Evolutionary conservation across 1,139 yeast genomes (phyloP).

Genomic region (Eremothecium sinecaudum): DNA sequence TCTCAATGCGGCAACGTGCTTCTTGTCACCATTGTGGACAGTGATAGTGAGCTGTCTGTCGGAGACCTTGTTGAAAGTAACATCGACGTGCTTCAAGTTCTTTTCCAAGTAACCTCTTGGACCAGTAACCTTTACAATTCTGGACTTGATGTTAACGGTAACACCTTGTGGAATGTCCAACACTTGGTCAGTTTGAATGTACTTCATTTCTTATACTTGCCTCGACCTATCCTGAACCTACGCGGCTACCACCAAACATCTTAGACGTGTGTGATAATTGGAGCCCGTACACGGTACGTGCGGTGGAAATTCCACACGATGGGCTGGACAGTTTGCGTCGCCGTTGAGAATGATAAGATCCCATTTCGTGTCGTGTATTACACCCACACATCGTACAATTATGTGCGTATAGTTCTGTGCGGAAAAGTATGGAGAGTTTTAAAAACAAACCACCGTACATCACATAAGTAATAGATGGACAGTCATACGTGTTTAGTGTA

Average conservation of each 20-base stretch:
- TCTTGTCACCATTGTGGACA: slow-evolving; percentile 99
- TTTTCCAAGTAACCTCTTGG: slow-evolving; percentile 96
- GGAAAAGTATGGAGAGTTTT: not conserved
- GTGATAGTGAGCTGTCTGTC: slow-evolving; percentile 72
- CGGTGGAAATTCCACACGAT: not conserved
- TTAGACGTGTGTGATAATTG: no score
- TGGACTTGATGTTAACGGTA: slow-evolving; percentile 82
- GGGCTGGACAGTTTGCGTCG: not conserved
- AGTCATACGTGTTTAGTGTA: not conserved
- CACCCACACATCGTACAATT: no score
- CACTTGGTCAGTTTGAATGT: slow-evolving; percentile 88
- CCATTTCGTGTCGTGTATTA: no score
- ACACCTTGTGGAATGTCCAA: slow-evolving; percentile 94
- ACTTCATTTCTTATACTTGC: slow-evolving; percentile 51
- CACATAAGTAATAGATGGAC: not conserved
- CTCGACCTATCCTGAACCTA: slow-evolving; percentile 4
- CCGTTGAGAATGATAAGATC: not conserved
- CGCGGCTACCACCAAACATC: no score
- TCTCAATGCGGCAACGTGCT: slow-evolving; percentile 99
- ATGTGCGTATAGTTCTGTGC: no score
- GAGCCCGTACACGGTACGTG: no score
- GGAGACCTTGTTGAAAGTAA: slow-evolving; percentile 73
- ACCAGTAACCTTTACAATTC: slow-evolving; percentile 84
- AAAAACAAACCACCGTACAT: slow-evolving; percentile 1
- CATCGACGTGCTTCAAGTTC: slow-evolving; percentile 91